Evolutionary conservation across 2,329 filamentous ascomycete species (phyloP).

Genomic region (Penicillium sp.): DNA sequence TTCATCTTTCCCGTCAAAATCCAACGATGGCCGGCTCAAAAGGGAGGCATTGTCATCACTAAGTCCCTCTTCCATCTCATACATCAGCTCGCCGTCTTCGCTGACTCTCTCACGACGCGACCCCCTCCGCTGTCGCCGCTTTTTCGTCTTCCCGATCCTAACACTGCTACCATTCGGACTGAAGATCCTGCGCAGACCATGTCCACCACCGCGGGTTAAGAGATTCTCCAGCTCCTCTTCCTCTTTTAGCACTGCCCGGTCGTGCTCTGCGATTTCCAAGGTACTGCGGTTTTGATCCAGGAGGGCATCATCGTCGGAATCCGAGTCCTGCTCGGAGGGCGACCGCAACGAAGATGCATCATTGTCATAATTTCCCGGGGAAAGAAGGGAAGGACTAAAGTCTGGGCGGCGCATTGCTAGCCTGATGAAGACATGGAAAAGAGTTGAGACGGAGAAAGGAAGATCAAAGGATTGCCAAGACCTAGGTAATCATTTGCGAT

Average conservation of each 20-base stretch:
- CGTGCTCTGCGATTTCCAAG: conserved; percentile 66
- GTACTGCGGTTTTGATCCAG: conserved; percentile 65
- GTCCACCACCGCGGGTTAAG: conserved; percentile 41
- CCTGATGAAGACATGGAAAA: conserved; percentile 25
- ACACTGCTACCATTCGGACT: conserved; percentile 47
- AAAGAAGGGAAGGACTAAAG: conserved; percentile 54
- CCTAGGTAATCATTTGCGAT: conserved; percentile 5
- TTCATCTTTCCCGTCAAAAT: conserved; percentile 44
- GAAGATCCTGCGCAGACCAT: conserved; percentile 42
- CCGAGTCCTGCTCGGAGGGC: conserved; percentile 65
- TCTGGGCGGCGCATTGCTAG: conserved; percentile 23
- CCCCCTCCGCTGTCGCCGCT: conserved; percentile 52
- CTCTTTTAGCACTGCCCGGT: conserved; percentile 68
- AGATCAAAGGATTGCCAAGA: conserved; percentile 8
- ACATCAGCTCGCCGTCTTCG: conserved; percentile 77
- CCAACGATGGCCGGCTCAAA: conserved; percentile 60
- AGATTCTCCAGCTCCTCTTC: conserved; percentile 62
- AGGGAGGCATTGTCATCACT: conserved; percentile 61
- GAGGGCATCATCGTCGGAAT: conserved; percentile 72
- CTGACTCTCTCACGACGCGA: conserved; percentile 48
- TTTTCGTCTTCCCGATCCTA: conserved; percentile 48
- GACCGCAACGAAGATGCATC: conserved; percentile 66
- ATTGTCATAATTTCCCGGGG: conserved; percentile 64
- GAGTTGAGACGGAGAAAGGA: conserved; percentile 8
- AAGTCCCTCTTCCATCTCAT: conserved; percentile 80